These are phyloP conservation scores for Globisporangium paroecandrum DNA, from an alignment of 352 stramenopile species.

Conservation along the genomic window DNA sequence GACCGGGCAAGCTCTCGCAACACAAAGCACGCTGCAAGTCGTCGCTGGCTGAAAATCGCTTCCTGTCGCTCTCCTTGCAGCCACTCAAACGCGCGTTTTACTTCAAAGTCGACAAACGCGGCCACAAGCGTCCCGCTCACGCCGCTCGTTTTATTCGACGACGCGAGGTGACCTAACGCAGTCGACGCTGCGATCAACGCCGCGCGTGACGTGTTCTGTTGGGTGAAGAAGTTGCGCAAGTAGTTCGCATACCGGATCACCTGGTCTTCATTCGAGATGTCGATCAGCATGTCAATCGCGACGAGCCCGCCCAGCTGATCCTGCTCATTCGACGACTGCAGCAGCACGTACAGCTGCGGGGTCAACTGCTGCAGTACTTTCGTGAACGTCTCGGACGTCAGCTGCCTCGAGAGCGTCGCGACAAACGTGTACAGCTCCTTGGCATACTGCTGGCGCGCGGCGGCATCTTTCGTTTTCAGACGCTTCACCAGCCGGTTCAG, in stretches of 20 bases:
- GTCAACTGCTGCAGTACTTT: conserved; percentile 72
- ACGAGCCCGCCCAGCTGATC: conserved; percentile 72
- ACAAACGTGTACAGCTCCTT: conserved; percentile 63
- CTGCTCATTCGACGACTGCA: conserved; percentile 59
- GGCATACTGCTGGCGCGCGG: conserved; percentile 35
- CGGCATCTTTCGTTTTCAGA: conserved; percentile 41
- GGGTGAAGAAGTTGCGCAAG: conserved; percentile 80
- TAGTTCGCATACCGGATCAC: conserved; percentile 91
- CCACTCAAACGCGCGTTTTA: conserved; percentile 89
- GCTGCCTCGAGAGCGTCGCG: conserved; percentile 58
- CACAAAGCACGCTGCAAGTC: conserved; percentile 82
- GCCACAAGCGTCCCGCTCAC: conserved; percentile 84
- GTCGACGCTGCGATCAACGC: conserved; percentile 66
- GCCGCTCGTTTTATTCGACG: conserved; percentile 49
- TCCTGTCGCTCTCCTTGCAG: conserved; percentile 71
- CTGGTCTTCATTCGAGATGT: conserved; percentile 82
- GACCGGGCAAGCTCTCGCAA: conserved; percentile 83
- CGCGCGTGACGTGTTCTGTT: conserved; percentile 54
- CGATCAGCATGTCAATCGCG: conserved; percentile 79
- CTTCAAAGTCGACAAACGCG: conserved; percentile 92
- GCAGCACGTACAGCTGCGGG: conserved; percentile 67
- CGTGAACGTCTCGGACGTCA: conserved; percentile 77
- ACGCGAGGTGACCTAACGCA: conserved; percentile 82
- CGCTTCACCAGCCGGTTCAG: conserved; percentile 62
- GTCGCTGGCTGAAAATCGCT: conserved; percentile 66